Base-by-base conservation (phyloP, 2,329 filamentous ascomycete species). In the Dissoconium aciculare region DNA sequence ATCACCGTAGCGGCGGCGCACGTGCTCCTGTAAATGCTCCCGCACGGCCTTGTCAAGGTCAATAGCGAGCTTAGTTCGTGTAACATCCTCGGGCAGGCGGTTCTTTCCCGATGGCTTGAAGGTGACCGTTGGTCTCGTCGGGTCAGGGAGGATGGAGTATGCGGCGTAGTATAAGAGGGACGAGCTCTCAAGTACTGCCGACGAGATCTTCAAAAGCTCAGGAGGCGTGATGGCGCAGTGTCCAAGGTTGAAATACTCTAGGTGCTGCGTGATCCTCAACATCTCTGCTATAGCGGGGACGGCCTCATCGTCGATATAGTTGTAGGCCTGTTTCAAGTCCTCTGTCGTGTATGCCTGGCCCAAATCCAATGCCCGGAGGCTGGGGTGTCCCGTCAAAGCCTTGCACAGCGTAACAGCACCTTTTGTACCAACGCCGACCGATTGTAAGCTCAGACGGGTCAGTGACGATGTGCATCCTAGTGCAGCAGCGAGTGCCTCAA, bases 301-400 rank as follows among this genome's bases (percentile, higher is more conserved):
- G 11, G 51, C 47, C 4, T 25, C 48, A 34, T 62, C 58, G 15
- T 58, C 55, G 25, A 66, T 50, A 45, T 55, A 66, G 36, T 66
- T 67, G 49, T 60, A 66, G 15, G 58, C 58, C 42, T 57, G 54
- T 16, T 49, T 49, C 2, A 63, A 54, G 35, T 66, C 62, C 16
- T 56, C 41, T 8, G 62, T 66, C n/a, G 57, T 54, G 41, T 57
- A 65, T 12, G 54, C 56, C 41, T 66, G 63, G 11, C 60, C 58
- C 4, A 66, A 35, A 37, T 65, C 60, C 8, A 66, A 41, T 12
- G 46, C 47, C 9, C 48, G 50, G 12, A 66, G 45, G 17, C 42
- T 38, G 5, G 54, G 43, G 40, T 62, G 53, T 11, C 44, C 38
- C 11, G 41, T 38, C 32, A 62, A 38, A 13, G 56, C 53, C 21